Evolutionary conservation across 257 asterid genomes (phyloP).

Genomic region (Phtheirospermum japonicum): DNA sequence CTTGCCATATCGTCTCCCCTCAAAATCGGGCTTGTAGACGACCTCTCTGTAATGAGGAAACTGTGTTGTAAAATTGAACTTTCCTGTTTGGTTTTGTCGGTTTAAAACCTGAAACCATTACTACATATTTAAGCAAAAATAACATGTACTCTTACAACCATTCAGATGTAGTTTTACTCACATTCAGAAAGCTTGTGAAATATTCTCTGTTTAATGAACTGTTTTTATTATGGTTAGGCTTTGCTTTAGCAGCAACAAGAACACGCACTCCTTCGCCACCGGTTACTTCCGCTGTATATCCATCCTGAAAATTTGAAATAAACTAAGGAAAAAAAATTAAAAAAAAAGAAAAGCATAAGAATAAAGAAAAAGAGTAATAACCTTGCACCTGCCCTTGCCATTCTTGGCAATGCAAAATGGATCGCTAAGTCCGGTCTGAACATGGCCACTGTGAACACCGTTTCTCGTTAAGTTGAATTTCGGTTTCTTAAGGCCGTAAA

Average conservation of each 20-base stretch:
- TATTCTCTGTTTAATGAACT: slow-evolving; percentile 55
- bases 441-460: slow-evolving; percentile 87
- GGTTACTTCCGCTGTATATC: slow-evolving; percentile 53
- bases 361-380: slow-evolving; percentile 24
- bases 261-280: slow-evolving; percentile 58
- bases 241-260: slow-evolving; percentile 83
- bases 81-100: slow-evolving; percentile 47
- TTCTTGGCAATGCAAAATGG: slow-evolving; percentile 60
- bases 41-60: slow-evolving; percentile 55
- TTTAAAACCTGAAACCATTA: slow-evolving; percentile 56
- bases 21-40: slow-evolving; percentile 50
- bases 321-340: neutral
- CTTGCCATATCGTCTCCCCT: slow-evolving; percentile 51
- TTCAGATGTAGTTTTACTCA: slow-evolving; percentile 31
- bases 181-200: slow-evolving; percentile 65
- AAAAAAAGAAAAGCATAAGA: neutral
- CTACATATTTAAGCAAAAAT: neutral
- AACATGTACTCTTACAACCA: neutral
- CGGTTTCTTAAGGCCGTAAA: slow-evolving; percentile 48
- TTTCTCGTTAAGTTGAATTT: slow-evolving; percentile 48
- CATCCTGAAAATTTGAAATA: slow-evolving; percentile 50
- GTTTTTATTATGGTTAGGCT: slow-evolving; percentile 48
- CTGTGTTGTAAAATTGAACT: slow-evolving; percentile 60
- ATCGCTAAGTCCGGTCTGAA: slow-evolving; percentile 69
- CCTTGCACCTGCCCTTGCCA: slow-evolving; percentile 58